phyloP scores from a whole-genome alignment of 768 basidiomycete genomes.

The Antrodiella citrinella region DNA sequence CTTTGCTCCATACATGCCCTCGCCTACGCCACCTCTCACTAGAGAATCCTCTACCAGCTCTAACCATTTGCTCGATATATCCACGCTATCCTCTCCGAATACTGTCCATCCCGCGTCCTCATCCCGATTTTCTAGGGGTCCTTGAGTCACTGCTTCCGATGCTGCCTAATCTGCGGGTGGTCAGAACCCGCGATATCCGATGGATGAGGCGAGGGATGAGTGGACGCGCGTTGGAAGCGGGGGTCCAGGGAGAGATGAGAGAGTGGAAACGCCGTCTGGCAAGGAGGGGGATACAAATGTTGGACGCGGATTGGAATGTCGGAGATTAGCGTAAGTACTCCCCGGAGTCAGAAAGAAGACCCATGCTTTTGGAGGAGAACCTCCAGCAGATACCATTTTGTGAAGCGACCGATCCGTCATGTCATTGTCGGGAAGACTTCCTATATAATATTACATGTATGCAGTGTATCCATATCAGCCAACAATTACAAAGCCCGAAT shows the following conservation, averaged over 20 bases:
- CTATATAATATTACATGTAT: no score
- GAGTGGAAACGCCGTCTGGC: slow-evolving; percentile 62
- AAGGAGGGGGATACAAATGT: slow-evolving; percentile 47
- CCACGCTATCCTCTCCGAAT: slow-evolving; percentile 41
- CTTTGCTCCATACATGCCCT: slow-evolving; percentile 19
- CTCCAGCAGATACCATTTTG: no score
- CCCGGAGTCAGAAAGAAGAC: no score
- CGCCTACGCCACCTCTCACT: slow-evolving; percentile 60
- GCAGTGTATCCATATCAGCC: no score
- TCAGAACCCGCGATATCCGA: slow-evolving; percentile 60
- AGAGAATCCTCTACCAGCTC: slow-evolving; percentile 56
- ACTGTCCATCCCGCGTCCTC: slow-evolving; percentile 72
- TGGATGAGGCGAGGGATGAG: slow-evolving; percentile 69
- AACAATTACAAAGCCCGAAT: no score
- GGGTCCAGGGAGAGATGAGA: slow-evolving; percentile 75
- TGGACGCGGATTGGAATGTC: slow-evolving; percentile 67
- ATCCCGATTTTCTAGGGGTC: slow-evolving; percentile 43
- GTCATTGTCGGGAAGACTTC: no score
- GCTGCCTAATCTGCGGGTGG: slow-evolving; percentile 45
- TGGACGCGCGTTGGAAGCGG: slow-evolving; percentile 56
- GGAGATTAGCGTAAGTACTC: slow-evolving; percentile 3
- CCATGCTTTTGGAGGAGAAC: no score
- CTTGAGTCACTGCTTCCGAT: slow-evolving; percentile 48
- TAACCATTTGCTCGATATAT: slow-evolving; percentile 24
- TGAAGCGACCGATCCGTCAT: no score